These are phyloP conservation scores for Rubia balearica DNA, from an alignment of 305 asterid genomes.

Conservation along the genomic window DNA sequence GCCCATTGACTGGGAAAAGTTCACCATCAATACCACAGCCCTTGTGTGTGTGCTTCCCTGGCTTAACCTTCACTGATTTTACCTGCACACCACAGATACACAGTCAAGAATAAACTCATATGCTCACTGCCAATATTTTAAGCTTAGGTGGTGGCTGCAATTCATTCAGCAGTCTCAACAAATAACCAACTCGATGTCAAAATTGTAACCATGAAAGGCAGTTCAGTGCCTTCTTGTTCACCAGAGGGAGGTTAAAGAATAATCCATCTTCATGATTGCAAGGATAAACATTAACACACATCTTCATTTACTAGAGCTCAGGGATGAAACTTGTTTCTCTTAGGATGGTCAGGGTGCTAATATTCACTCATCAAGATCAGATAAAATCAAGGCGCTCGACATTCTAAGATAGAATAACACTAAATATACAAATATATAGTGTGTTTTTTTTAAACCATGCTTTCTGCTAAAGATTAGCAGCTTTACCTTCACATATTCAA, in stretches of 20 bases:
- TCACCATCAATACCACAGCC: conserved; percentile 97
- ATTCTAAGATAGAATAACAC: background rate
- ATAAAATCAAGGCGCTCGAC: background rate
- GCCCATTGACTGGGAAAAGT: conserved; percentile 72
- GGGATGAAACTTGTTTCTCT: background rate
- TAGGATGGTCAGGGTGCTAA: background rate
- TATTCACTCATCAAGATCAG: background rate
- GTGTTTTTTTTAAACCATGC: background rate
- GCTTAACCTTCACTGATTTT: conserved; percentile 24
- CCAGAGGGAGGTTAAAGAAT: background rate
- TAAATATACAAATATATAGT: background rate
- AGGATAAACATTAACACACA: background rate
- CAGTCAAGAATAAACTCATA: background rate
- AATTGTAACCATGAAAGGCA: background rate
- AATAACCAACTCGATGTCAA: background rate
- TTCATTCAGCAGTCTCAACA: background rate
- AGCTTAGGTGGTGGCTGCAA: background rate
- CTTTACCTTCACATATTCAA: conserved; percentile 84
- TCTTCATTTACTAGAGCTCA: background rate
- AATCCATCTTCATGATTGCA: background rate
- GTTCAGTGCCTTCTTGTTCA: background rate
- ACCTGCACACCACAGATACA: conserved; percentile 16
- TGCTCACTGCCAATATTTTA: background rate
- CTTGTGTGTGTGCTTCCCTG: conserved; percentile 47
- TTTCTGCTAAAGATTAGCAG: background rate